phyloP scores from a whole-genome alignment of 257 asterid species.

The Solanum tarapatanum region DNA sequence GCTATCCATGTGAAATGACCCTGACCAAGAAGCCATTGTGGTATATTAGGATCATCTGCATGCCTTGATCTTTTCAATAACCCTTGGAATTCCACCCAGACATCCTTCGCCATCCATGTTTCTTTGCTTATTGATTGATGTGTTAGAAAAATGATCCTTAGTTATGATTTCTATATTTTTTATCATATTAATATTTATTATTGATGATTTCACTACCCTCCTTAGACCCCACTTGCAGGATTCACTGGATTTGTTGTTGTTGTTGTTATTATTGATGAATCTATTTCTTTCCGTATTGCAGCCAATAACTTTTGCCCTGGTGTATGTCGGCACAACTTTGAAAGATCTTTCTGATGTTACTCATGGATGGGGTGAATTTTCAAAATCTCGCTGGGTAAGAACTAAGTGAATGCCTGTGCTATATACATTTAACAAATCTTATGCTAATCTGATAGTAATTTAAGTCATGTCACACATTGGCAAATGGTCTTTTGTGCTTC shows the following conservation, averaged over 20 bases:
- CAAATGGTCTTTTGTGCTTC: background rate
- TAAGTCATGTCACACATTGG: background rate
- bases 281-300: slow-evolving; percentile 20
- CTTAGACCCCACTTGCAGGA: background rate
- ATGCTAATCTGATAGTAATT: background rate
- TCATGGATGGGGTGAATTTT: slow-evolving; percentile 87
- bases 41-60: background rate
- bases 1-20: background rate
- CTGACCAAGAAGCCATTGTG: background rate
- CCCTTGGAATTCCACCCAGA: background rate
- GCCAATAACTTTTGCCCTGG: slow-evolving; percentile 95
- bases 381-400: slow-evolving; percentile 86
- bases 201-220: background rate
- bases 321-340: slow-evolving; percentile 90
- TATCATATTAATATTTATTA: background rate
- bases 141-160: background rate
- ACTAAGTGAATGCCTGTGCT: background rate
- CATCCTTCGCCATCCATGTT: background rate
- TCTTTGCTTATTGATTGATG: background rate
- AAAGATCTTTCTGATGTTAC: slow-evolving; percentile 97
- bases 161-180: background rate
- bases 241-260: background rate
- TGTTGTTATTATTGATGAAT: background rate
- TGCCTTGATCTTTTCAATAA: background rate
- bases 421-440: background rate